phyloP scores from a whole-genome alignment of 2,329 filamentous ascomycete genomes.

The Sclerotiophoma versabilis region DNA sequence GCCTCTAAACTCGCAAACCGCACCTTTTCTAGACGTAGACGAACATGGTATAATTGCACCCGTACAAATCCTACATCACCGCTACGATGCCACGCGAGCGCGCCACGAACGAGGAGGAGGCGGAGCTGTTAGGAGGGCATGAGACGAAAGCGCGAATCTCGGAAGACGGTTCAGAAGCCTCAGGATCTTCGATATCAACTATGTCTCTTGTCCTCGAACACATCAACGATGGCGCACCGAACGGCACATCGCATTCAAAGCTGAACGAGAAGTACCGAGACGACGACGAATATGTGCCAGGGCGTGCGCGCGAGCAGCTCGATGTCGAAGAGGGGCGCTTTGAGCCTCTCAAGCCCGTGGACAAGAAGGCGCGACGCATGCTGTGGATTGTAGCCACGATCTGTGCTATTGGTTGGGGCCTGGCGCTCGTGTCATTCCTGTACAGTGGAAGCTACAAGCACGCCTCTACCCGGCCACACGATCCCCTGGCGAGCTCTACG shows the following conservation, averaged over 20 bases:
- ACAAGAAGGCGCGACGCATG: constrained; percentile 68
- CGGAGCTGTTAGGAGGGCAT: constrained; percentile 52
- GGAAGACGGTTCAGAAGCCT: constrained; percentile 56
- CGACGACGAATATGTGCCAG: constrained; percentile 49
- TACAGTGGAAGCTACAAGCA: constrained; percentile 70
- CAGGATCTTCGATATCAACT: constrained; percentile 79
- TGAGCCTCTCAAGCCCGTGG: constrained; percentile 62
- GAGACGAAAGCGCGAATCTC: constrained; percentile 41
- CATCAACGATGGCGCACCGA: constrained; percentile 64
- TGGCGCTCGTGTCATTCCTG: constrained; percentile 72
- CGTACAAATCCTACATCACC: neutral
- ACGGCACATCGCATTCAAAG: constrained; percentile 36
- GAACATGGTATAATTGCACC: constrained; percentile 25
- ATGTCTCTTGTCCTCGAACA: constrained; percentile 83
- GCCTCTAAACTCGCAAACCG: neutral
- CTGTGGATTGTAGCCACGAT: constrained; percentile 68
- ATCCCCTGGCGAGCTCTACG: constrained; percentile 69
- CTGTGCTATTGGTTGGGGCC: constrained; percentile 71
- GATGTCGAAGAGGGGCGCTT: constrained; percentile 60
- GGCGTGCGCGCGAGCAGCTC: constrained; percentile 57
- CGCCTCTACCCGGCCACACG: constrained; percentile 68
- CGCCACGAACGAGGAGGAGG: constrained; percentile 53
- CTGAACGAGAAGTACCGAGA: constrained; percentile 49
- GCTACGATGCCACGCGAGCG: constrained; percentile 45
- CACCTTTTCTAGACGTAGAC: neutral